A percentile compares a stretch with the other conserved stretches of the same genome.
phyloP scores from a whole-genome alignment of 805 yeast species.

The Hanseniaspora pseudoguilliermondii region DNA sequence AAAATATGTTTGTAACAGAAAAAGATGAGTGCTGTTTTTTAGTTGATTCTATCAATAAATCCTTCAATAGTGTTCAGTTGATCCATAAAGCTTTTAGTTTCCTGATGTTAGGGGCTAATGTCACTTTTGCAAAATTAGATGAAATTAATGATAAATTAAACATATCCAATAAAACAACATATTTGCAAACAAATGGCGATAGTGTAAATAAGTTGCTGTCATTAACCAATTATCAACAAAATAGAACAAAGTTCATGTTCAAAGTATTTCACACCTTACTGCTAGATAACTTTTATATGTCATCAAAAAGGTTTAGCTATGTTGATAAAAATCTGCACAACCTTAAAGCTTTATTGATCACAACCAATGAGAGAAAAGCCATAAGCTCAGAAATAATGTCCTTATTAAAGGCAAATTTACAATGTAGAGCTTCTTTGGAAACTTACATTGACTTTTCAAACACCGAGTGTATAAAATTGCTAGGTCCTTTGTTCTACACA shows the following conservation, averaged over 20 bases:
- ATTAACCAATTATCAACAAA: not conserved
- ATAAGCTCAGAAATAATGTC: not conserved
- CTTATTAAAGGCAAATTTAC: not conserved
- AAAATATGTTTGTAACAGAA: conserved; percentile 28
- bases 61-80: conserved; percentile 24
- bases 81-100: conserved; percentile 31
- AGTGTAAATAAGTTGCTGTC: conserved; percentile 12
- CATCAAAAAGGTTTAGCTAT: not conserved
- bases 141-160: conserved; percentile 20
- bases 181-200: conserved; percentile 18
- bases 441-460: not conserved
- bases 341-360: not conserved
- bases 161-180: conserved; percentile 15
- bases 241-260: not conserved
- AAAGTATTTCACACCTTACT: not conserved
- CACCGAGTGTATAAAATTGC: not conserved
- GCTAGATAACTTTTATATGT: not conserved
- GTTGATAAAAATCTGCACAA: not conserved
- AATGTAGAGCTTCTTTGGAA: conserved; percentile 4
- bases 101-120: conserved; percentile 27
- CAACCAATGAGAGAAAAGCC: not conserved
- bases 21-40: conserved; percentile 27
- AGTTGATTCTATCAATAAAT: conserved; percentile 16
- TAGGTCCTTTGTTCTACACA: conserved; percentile 49
- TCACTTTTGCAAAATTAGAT: conserved; percentile 14